Conservation (phyloP, 2,329 filamentous ascomycete species). For the Cryphonectria radicalis region DNA sequence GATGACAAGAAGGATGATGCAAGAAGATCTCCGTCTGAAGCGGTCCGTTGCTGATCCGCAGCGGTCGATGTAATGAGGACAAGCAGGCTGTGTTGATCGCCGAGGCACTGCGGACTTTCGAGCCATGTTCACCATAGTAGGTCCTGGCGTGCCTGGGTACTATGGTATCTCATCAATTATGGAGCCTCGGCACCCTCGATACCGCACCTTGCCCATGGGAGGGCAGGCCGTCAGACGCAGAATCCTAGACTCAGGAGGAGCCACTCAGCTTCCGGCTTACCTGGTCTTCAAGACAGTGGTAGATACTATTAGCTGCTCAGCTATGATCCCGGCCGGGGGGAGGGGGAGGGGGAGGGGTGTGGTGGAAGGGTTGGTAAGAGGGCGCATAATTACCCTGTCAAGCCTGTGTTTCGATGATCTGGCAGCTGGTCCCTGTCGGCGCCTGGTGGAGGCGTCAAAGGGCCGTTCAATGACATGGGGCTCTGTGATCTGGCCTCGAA, state of each 20-base stretch:
- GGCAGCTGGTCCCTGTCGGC: constrained; percentile 12
- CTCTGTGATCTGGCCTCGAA: constrained; percentile 21
- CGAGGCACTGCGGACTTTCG: constrained; percentile 4
- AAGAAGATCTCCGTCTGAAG: constrained; percentile 18
- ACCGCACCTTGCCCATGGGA: constrained; percentile 6
- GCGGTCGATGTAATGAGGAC: neutral
- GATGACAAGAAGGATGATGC: constrained; percentile 21
- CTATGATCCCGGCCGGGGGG: neutral
- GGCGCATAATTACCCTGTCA: neutral
- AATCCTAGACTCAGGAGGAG: constrained; percentile 12
- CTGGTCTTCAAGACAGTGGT: neutral
- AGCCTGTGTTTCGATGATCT: constrained; percentile 23
- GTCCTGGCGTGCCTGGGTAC: neutral
- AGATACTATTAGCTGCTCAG: constrained; percentile 14
- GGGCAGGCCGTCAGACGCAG: constrained; percentile 5
- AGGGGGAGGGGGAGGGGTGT: neutral
- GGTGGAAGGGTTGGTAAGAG: neutral
- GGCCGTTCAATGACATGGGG: constrained; percentile 16
- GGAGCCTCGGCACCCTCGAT: neutral
- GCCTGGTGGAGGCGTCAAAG: constrained; percentile 17
- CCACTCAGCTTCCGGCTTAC: neutral
- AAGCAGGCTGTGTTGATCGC: constrained; percentile 6
- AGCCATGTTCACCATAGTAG: neutral
- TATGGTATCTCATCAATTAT: neutral
- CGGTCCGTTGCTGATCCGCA: constrained; percentile 5